Evolutionary conservation across 345 rosid species (phyloP).

Genomic region (Citrus trifoliata): DNA sequence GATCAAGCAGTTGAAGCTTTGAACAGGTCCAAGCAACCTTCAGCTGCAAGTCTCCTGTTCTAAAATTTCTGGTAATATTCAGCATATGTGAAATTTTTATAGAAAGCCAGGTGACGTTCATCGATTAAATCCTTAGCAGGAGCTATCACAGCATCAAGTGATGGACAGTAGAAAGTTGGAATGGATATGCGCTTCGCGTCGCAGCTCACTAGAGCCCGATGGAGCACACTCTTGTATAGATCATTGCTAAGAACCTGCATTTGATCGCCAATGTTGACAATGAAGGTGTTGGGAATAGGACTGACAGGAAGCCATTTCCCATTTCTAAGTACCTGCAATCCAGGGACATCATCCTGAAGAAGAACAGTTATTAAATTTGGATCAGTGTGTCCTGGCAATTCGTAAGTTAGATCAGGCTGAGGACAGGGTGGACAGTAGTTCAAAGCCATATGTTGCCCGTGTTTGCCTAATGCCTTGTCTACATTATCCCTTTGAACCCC

Average conservation of each 20-base stretch:
- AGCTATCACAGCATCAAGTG: slow-evolving; percentile 34
- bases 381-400: slow-evolving; percentile 56
- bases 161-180: slow-evolving; percentile 47
- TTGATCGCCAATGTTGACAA: slow-evolving; percentile 73
- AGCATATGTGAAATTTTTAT: not conserved
- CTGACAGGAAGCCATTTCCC: slow-evolving; percentile 67
- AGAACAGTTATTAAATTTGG: slow-evolving; percentile 42
- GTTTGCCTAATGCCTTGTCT: slow-evolving; percentile 32
- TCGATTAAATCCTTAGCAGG: slow-evolving; percentile 26
- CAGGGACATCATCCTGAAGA: slow-evolving; percentile 36
- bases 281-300: slow-evolving; percentile 49
- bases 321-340: slow-evolving; percentile 52
- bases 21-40: slow-evolving; percentile 59
- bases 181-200: slow-evolving; percentile 37
- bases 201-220: slow-evolving; percentile 42
- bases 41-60: slow-evolving; percentile 48
- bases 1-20: slow-evolving; percentile 22
- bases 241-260: slow-evolving; percentile 52
- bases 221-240: slow-evolving; percentile 44
- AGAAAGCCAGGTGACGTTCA: slow-evolving; percentile 21
- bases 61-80: slow-evolving; percentile 34
- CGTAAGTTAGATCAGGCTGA: slow-evolving; percentile 57
- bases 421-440: slow-evolving; percentile 90
- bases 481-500: slow-evolving; percentile 49
- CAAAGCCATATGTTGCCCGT: slow-evolving; percentile 82